phyloP scores from a whole-genome alignment of 176 grass and related monocot species.

The Thinopyrum elongatum region DNA sequence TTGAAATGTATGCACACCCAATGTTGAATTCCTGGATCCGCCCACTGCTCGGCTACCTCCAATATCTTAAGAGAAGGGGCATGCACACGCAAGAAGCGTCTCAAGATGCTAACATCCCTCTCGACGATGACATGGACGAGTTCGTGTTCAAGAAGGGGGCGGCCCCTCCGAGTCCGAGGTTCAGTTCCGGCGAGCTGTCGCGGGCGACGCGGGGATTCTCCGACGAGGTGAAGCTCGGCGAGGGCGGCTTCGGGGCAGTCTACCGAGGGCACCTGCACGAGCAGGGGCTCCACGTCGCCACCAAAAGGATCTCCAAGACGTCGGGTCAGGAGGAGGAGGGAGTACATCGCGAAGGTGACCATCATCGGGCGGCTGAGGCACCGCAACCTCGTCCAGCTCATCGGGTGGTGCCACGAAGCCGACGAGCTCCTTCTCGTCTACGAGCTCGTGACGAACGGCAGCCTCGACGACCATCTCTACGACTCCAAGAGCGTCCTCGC shows the following conservation, averaged over 20 bases:
- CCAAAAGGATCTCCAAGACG: not conserved
- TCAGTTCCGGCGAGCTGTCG: not conserved
- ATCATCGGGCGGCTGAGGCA: constrained; percentile 1
- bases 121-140: not conserved
- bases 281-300: not conserved
- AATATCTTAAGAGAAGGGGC: not conserved
- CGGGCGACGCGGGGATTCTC: not conserved
- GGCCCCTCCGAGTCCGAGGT: not conserved
- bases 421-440: not conserved
- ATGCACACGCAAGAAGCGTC: not conserved
- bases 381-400: not conserved
- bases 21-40: no score
- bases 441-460: not conserved
- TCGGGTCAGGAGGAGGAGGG: not conserved
- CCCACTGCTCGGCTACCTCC: not conserved
- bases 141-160: not conserved
- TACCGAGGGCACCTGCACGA: not conserved
- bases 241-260: not conserved
- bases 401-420: constrained; percentile 4
- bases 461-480: not conserved
- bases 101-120: no score
- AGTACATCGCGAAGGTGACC: not conserved
- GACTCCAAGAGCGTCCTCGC: not conserved
- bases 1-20: no score
- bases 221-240: not conserved